These are phyloP conservation scores for Ormosia emarginata DNA, from an alignment of 306 rosid species.

Conservation along the genomic window DNA sequence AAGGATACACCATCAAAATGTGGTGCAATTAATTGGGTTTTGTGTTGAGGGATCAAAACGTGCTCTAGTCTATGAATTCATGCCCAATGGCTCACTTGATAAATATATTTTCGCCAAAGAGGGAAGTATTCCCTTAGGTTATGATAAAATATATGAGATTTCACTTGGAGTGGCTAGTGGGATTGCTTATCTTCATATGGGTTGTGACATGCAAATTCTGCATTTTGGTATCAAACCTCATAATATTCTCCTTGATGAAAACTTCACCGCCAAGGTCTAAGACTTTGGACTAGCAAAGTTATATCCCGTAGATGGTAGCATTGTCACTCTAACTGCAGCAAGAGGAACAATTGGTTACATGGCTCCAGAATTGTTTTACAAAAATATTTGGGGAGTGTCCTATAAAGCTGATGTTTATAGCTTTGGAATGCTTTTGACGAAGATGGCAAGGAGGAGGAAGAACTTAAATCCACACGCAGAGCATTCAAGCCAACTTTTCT, in stretches of 20 bases:
- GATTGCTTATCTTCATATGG: slow-evolving; percentile 19
- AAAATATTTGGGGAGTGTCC: slow-evolving; percentile 6
- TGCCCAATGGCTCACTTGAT: slow-evolving; percentile 27
- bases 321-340: not conserved
- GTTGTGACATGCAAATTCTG: slow-evolving; percentile 27
- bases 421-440: slow-evolving; percentile 24
- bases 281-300: slow-evolving; percentile 30
- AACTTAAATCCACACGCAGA: slow-evolving; percentile 2
- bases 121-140: not conserved
- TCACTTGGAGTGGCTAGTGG: slow-evolving; percentile 26
- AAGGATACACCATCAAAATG: slow-evolving; percentile 26
- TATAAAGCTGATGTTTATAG: slow-evolving; percentile 26
- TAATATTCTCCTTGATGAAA: slow-evolving; percentile 21
- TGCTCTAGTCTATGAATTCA: slow-evolving; percentile 24
- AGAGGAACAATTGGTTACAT: slow-evolving; percentile 6
- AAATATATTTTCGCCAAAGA: slow-evolving; percentile 4
- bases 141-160: not conserved
- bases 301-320: not conserved
- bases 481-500: slow-evolving; percentile 21
- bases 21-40: slow-evolving; percentile 12
- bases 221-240: slow-evolving; percentile 37
- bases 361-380: slow-evolving; percentile 28
- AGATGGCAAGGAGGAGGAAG: slow-evolving; percentile 2
- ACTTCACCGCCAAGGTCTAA: slow-evolving; percentile 13
- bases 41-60: slow-evolving; percentile 16